A percentile compares a stretch with the other conserved stretches of the same genome.
phyloP scores from a whole-genome alignment of 768 basidiomycete genomes.

The Pleurotus giganteus region DNA sequence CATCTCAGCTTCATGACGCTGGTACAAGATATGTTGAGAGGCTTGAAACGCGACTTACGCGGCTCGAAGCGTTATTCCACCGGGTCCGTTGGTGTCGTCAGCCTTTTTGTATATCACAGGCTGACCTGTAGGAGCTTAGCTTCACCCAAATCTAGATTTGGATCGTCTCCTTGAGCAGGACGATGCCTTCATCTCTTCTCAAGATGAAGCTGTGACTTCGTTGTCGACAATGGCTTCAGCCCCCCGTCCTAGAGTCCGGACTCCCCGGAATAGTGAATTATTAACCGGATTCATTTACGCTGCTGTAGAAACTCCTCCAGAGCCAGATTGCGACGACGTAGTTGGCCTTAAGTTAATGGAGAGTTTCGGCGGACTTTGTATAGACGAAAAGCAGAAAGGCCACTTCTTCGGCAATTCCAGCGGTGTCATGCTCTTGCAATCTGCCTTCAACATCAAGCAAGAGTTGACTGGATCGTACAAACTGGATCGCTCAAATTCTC shows the following conservation, averaged over 20 bases:
- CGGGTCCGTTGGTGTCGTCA: conserved; percentile 34
- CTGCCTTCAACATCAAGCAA: conserved; percentile 55
- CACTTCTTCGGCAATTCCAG: conserved; percentile 55
- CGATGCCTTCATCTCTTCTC: neutral
- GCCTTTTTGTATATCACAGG: neutral
- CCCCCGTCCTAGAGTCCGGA: neutral
- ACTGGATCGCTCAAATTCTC: conserved; percentile 15
- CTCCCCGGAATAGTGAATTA: neutral
- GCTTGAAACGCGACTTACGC: too few relatives aligned
- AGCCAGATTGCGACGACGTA: conserved; percentile 23
- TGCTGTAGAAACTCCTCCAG: conserved; percentile 3
- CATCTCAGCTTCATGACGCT: too few relatives aligned
- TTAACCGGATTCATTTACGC: neutral
- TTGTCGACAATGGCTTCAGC: too few relatives aligned
- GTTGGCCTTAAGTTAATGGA: conserved; percentile 25
- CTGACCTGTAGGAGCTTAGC: conserved; percentile 23
- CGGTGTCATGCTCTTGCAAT: conserved; percentile 47
- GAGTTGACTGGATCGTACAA: conserved; percentile 41
- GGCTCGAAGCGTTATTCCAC: conserved; percentile 53
- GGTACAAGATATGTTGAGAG: too few relatives aligned
- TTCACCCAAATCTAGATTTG: conserved; percentile 62
- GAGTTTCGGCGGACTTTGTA: conserved; percentile 32
- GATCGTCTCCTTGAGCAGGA: conserved; percentile 21
- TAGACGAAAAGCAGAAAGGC: conserved; percentile 32
- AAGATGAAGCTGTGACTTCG: too few relatives aligned